Conservation (phyloP, 2,329 filamentous ascomycete genomes). For the Stagonosporopsis chrysanthemi region DNA sequence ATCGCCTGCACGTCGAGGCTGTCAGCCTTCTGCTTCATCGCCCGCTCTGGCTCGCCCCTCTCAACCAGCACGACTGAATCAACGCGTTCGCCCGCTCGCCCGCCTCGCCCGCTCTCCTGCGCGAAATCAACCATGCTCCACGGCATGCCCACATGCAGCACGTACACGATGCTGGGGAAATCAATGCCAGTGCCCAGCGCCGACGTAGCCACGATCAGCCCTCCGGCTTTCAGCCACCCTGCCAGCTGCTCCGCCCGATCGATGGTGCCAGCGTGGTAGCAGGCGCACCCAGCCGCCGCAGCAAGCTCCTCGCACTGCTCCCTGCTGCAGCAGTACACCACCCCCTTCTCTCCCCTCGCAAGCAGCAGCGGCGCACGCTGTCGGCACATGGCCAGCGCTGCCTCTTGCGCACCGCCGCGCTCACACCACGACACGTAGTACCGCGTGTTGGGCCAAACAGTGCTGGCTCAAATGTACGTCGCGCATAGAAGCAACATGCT, state of each 20-base stretch:
- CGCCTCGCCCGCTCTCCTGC: slow-evolving; percentile 13
- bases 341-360: slow-evolving; percentile 14
- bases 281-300: slow-evolving; percentile 14
- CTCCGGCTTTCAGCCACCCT: slow-evolving; percentile 13
- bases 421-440: slow-evolving; percentile 22
- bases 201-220: slow-evolving; percentile 30
- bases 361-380: slow-evolving; percentile 3
- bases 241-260: slow-evolving; percentile 18
- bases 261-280: slow-evolving; percentile 20
- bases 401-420: not conserved
- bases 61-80: slow-evolving; percentile 14
- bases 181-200: slow-evolving; percentile 27
- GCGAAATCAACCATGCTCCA: slow-evolving; percentile 23
- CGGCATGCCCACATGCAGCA: slow-evolving; percentile 18
- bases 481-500: slow-evolving; percentile 18
- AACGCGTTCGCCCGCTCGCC: slow-evolving; percentile 5
- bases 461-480: slow-evolving; percentile 24
- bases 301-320: slow-evolving; percentile 19
- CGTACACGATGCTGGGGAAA: slow-evolving; percentile 24
- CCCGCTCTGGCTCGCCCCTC: slow-evolving; percentile 2
- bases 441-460: slow-evolving; percentile 9
- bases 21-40: not conserved
- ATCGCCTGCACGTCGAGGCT: slow-evolving; percentile 9
- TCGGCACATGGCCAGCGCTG: not conserved
- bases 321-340: slow-evolving; percentile 26